Conservation (phyloP, 495 filamentous ascomycete genomes). For the Neurospora intermedia region DNA sequence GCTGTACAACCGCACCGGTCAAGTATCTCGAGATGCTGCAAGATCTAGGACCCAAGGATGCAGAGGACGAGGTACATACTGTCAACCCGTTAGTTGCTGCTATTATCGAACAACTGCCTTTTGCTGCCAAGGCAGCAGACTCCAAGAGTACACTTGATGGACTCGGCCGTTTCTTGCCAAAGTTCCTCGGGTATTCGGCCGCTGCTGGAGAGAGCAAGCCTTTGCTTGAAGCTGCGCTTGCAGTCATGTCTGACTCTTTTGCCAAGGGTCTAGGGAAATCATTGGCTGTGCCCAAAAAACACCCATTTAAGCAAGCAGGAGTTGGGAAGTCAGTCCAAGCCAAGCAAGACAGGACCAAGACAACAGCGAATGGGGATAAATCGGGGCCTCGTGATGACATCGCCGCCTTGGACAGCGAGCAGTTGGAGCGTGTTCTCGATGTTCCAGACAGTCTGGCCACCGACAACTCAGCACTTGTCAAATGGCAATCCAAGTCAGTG, state of each 20-base stretch:
- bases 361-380: not conserved
- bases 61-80: not conserved
- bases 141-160: conserved; percentile 21
- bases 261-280: not conserved
- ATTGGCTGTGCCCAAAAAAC: not conserved
- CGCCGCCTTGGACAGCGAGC: conserved; percentile 3
- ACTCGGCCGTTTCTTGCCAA: conserved; percentile 46
- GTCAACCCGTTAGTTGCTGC: conserved; percentile 47
- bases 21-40: conserved; percentile 57
- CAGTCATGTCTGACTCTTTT: conserved; percentile 17
- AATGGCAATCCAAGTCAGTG: conserved; percentile 64
- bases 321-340: conserved; percentile 1
- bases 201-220: conserved; percentile 28
- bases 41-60: conserved; percentile 8
- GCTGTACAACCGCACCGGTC: conserved; percentile 57
- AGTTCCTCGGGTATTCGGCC: conserved; percentile 37
- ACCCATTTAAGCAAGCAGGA: not conserved
- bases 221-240: conserved; percentile 26
- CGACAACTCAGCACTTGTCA: conserved; percentile 47
- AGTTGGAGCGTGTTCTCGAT: conserved; percentile 24
- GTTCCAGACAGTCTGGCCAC: conserved; percentile 29
- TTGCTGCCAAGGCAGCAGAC: conserved; percentile 42
- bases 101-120: conserved; percentile 69
- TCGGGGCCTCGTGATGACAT: not conserved
- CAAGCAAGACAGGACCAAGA: not conserved